phyloP scores from a whole-genome alignment of 2,329 filamentous ascomycete genomes.

The Hypocrella siamensis region DNA sequence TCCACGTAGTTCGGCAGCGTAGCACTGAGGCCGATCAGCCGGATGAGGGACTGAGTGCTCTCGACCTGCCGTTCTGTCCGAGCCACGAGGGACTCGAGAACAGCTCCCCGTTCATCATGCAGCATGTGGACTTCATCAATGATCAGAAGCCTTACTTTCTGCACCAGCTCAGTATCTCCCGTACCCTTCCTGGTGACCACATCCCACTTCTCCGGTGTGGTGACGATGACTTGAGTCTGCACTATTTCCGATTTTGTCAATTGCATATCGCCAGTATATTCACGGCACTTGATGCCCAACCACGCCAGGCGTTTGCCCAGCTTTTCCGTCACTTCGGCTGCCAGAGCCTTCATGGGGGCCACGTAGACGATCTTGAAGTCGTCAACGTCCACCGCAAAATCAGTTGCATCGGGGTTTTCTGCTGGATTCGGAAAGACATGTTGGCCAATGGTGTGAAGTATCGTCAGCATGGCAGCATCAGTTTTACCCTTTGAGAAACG shows the following conservation, averaged over 20 bases:
- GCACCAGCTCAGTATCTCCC: constrained; percentile 91
- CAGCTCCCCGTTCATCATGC: constrained; percentile 90
- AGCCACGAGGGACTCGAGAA: constrained; percentile 88
- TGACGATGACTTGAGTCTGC: constrained; percentile 94
- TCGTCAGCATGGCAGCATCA: constrained; percentile 92
- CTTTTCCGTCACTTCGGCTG: constrained; percentile 92
- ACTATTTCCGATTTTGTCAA: constrained; percentile 93
- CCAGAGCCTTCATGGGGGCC: constrained; percentile 95
- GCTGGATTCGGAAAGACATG: constrained; percentile 68
- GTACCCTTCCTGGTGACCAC: constrained; percentile 95
- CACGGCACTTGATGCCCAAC: constrained; percentile 82
- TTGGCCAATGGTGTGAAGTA: constrained; percentile 78
- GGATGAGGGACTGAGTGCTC: constrained; percentile 92
- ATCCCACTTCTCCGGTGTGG: constrained; percentile 98
- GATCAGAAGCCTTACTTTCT: constrained; percentile 89
- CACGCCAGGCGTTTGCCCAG: constrained; percentile 81
- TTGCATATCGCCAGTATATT: constrained; percentile 97
- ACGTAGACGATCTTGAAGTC: constrained; percentile 99
- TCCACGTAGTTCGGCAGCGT: constrained; percentile 95
- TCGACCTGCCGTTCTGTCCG: constrained; percentile 93
- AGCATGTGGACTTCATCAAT: constrained; percentile 99
- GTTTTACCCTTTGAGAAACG: constrained; percentile 59
- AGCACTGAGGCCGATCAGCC: constrained; percentile 87
- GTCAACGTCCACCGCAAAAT: constrained; percentile 69
- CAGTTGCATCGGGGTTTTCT: constrained; percentile 54